A percentile compares a stretch with the other conserved stretches of the same genome.
These are phyloP conservation scores for Casaregolazyma suthepensis DNA, from an alignment of 1,139 yeast species.

Conservation along the genomic window DNA sequence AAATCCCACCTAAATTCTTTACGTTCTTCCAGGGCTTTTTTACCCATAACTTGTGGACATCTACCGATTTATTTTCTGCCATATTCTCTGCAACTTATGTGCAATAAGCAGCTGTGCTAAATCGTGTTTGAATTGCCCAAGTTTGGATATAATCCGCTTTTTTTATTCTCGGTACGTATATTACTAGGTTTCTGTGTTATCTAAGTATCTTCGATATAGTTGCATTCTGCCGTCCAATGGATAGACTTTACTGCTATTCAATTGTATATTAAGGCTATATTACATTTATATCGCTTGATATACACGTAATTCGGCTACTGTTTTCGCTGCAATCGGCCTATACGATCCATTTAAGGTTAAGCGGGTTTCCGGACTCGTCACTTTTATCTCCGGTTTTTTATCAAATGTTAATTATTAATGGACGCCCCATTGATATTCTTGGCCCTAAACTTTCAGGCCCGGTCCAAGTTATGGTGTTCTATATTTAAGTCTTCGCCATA, in stretches of 20 bases:
- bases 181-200: background rate
- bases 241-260: background rate
- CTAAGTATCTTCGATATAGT: background rate
- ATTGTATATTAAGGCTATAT: background rate
- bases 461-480: background rate
- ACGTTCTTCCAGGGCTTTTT: background rate
- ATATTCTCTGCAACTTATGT: background rate
- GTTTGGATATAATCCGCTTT: background rate
- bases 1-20: background rate
- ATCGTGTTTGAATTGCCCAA: background rate
- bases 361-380: background rate
- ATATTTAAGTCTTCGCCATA: background rate
- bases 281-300: background rate
- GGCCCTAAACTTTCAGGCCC: background rate
- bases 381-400: background rate
- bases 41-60: background rate
- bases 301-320: background rate
- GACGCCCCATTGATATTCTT: background rate
- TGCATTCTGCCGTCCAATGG: background rate
- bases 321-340: background rate
- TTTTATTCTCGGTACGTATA: conserved; percentile 2
- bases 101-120: background rate
- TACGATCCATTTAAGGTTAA: background rate
- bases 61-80: background rate
- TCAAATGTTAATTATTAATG: background rate